These are phyloP conservation scores for Plasmodium vivax DNA, from an alignment of 169 alveolate species.

Conservation along the genomic window DNA sequence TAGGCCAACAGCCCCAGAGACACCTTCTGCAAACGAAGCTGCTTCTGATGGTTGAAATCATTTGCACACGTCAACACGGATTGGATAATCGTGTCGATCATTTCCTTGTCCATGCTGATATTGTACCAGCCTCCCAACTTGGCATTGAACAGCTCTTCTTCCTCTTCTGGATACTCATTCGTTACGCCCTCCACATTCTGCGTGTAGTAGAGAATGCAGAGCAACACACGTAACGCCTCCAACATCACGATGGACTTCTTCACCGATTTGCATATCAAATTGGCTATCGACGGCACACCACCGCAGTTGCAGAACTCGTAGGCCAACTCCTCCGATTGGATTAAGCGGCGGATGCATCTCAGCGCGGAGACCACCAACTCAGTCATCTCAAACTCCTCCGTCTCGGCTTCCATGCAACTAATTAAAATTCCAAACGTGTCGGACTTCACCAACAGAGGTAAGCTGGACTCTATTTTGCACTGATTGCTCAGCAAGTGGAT, in stretches of 20 bases:
- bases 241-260: conserved; percentile 88
- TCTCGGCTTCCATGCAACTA: conserved; percentile 84
- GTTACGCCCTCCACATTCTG: conserved; percentile 81
- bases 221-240: conserved; percentile 87
- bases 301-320: conserved; percentile 91
- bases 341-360: conserved; percentile 89
- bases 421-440: conserved; percentile 88
- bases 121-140: conserved; percentile 82
- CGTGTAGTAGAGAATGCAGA: conserved; percentile 85
- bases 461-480: conserved; percentile 83
- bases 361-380: conserved; percentile 89
- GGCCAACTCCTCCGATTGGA: conserved; percentile 89
- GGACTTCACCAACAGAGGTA: conserved; percentile 87
- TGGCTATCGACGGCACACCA: conserved; percentile 87
- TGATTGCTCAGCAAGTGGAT: conserved; percentile 89
- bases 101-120: conserved; percentile 83
- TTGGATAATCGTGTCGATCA: conserved; percentile 76
- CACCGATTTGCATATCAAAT: conserved; percentile 85
- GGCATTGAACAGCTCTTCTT: conserved; percentile 74
- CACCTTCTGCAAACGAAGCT: conserved; percentile 82
- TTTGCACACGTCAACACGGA: conserved; percentile 77
- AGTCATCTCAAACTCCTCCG: conserved; percentile 85
- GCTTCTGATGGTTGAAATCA: conserved; percentile 73
- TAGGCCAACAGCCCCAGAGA: conserved; percentile 79
- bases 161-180: conserved; percentile 81